phyloP scores from a whole-genome alignment of 1,284 basidiomycete species.

The Tilletia walkeri region DNA sequence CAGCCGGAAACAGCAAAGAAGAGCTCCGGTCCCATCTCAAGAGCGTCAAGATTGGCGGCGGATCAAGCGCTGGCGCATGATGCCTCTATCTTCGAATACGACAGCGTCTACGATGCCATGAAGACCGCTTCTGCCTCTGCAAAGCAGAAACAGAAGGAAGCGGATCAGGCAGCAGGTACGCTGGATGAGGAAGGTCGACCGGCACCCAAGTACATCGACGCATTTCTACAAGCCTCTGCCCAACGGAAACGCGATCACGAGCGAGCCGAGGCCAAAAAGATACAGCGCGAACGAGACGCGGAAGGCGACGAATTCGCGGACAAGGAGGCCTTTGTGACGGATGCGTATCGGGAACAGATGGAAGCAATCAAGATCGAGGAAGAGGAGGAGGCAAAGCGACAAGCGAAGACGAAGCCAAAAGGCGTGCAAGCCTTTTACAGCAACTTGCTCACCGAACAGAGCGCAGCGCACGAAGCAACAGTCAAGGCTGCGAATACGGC shows the following conservation, averaged over 20 bases:
- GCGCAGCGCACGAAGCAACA: constrained; percentile 43
- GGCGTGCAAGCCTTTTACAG: constrained; percentile 41
- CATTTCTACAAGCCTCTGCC: constrained; percentile 76
- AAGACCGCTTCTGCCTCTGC: constrained; percentile 75
- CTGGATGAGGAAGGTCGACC: background rate
- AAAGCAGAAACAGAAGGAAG: constrained; percentile 63
- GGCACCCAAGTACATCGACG: constrained; percentile 85
- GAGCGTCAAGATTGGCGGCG: constrained; percentile 33
- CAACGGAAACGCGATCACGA: constrained; percentile 83
- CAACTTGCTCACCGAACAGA: constrained; percentile 45
- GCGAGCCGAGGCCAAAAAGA: constrained; percentile 97
- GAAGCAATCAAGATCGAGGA: constrained; percentile 82
- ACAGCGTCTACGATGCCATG: constrained; percentile 94
- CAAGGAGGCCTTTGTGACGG: constrained; percentile 95
- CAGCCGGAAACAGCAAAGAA: constrained; percentile 19
- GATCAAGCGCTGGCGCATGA: constrained; percentile 73
- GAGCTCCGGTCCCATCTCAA: constrained; percentile 26
- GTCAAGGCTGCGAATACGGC: constrained; percentile 27
- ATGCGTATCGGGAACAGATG: constrained; percentile 95
- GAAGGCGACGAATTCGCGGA: constrained; percentile 93
- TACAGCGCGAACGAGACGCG: constrained; percentile 82
- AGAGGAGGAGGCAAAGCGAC: constrained; percentile 69
- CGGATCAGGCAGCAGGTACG: constrained; percentile 57
- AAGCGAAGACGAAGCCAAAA: constrained; percentile 77
- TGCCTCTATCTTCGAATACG: constrained; percentile 85